Conservation (phyloP, 345 rosid genomes). For the Acer yangbiense region DNA sequence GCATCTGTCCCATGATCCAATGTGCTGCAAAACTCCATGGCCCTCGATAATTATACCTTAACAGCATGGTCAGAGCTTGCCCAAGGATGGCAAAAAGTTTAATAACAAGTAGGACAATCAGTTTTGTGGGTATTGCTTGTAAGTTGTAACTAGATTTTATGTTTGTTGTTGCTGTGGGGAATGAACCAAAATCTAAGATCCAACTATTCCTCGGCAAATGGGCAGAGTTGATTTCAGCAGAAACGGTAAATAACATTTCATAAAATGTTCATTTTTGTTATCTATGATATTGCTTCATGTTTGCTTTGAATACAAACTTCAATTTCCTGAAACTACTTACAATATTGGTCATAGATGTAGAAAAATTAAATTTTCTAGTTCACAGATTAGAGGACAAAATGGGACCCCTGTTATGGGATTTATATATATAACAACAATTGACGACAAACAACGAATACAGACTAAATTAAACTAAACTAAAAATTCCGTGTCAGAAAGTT, state of each 20-base stretch:
- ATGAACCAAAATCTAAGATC: slow-evolving; percentile 34
- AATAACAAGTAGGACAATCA: slow-evolving; percentile 29
- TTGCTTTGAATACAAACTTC: neutral
- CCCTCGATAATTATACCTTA: too few species aligned
- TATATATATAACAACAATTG: neutral
- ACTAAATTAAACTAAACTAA: slow-evolving; percentile 38
- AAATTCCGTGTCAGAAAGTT: slow-evolving; percentile 67
- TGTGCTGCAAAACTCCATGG: too few species aligned
- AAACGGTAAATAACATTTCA: neutral
- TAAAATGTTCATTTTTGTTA: neutral
- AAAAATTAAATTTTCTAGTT: slow-evolving; percentile 8
- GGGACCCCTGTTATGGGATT: slow-evolving; percentile 5
- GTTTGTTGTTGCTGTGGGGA: slow-evolving; percentile 43
- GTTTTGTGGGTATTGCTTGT: slow-evolving; percentile 40
- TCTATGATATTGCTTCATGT: neutral
- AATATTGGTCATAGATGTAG: neutral
- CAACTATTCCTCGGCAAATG: neutral
- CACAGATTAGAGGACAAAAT: slow-evolving; percentile 10
- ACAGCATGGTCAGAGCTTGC: slow-evolving; percentile 27
- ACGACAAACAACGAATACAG: slow-evolving; percentile 12
- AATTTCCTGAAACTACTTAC: neutral
- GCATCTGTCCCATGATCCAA: too few species aligned
- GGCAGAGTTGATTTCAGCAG: neutral
- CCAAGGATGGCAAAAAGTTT: slow-evolving; percentile 27
- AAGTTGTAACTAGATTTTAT: slow-evolving; percentile 40